Evolutionary conservation across 768 basidiomycete genomes (phyloP), one percentile per base, ranked within the genome.

Genomic region (Suillus ampliporus): DNA sequence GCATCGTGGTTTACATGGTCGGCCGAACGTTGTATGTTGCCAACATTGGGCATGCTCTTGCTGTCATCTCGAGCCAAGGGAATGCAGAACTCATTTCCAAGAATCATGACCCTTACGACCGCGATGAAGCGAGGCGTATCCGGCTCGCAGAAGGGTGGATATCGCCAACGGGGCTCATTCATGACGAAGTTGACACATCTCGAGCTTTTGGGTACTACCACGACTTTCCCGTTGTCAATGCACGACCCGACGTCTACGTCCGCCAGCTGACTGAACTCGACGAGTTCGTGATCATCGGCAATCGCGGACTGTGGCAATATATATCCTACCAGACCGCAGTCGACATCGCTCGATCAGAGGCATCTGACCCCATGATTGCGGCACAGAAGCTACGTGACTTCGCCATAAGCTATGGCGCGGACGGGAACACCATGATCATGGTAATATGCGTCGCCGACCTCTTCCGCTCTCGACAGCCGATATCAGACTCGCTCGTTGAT

Each of bases 361-460:
- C 72, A 15, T 76, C 78, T 19, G 88, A 91, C 68, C 89, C 90
- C 0, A 90, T 91, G 89, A 88, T 95, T 71, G 97, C 97, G 5
- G 94, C 97, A 0, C 96, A 98, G 79, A 99, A 97, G 79, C 77
- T 99, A 46, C 86, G 97, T 53, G 97, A 99, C 74, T 92, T 98
- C 65, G 95, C 97, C 9, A 93, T 99, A 71, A 94, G 94, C 68
- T 98, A 98, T 75, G 97, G 97, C 2, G 94, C 95, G 19, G 89
- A 92, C 60, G 94, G 93, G 15, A 92, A 89, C 64, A 91, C 90
- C 53, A 98, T 99, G 95, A 95, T 99, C 78, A 99, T 99, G 97
- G 95, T 98, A 40, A 86, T 99, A 67, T 86, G 86, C 56, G 81
- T 97, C 23, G 86, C 85, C 10, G 94, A 93, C 71, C 79, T 96